These are phyloP conservation scores for Alternaria postmessia DNA, from an alignment of 2,329 filamentous ascomycete genomes.

Conservation along the genomic window DNA sequence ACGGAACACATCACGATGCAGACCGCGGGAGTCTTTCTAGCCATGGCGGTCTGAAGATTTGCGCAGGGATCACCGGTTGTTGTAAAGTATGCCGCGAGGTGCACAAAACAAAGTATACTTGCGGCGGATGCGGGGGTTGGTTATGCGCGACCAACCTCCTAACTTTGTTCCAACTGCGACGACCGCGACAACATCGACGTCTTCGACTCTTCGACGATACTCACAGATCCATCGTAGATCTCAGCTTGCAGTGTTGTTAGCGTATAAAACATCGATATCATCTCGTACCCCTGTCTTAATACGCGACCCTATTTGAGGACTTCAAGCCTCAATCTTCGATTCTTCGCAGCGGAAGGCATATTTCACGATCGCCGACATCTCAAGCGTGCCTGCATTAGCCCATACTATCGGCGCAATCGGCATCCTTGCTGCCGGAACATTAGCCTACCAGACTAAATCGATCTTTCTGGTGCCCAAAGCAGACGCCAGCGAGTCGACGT, in stretches of 20 bases:
- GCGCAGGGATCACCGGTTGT: neutral
- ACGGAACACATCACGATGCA: neutral
- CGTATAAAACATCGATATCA: neutral
- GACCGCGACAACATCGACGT: conserved; percentile 9
- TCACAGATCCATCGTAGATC: neutral
- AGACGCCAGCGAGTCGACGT: conserved; percentile 12
- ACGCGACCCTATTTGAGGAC: conserved; percentile 7
- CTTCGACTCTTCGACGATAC: neutral
- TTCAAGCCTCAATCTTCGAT: conserved; percentile 8
- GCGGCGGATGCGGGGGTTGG: neutral
- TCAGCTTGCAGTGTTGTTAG: neutral
- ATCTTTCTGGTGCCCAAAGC: conserved; percentile 7
- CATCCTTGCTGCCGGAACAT: conserved; percentile 8
- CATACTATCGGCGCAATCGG: conserved; percentile 3
- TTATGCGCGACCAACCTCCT: conserved; percentile 6
- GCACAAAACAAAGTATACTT: neutral
- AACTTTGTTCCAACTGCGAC: conserved; percentile 4
- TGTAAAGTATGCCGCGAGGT: conserved; percentile 2
- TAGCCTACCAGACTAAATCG: conserved; percentile 14
- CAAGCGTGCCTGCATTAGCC: conserved; percentile 18
- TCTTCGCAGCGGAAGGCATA: neutral
- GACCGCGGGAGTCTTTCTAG: conserved; percentile 1
- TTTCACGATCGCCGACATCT: conserved; percentile 10
- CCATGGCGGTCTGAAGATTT: conserved; percentile 5
- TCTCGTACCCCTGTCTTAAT: conserved; percentile 1